These are phyloP conservation scores for Boeremia lycopersici DNA, from an alignment of 2,329 filamentous ascomycete genomes.

Conservation along the genomic window DNA sequence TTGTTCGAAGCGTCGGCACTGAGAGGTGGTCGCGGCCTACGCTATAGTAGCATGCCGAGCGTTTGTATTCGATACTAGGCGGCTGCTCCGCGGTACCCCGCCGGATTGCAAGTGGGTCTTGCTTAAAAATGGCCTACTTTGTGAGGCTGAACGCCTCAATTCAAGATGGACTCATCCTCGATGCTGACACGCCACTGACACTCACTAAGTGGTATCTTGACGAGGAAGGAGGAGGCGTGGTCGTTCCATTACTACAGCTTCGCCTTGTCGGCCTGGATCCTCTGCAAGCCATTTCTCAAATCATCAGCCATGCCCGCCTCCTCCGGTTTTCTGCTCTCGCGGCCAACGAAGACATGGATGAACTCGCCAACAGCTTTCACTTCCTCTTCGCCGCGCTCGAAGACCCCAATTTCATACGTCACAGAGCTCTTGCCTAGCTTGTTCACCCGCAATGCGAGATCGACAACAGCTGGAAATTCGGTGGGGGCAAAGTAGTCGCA, in stretches of 20 bases:
- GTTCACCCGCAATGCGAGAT: slow-evolving; percentile 80
- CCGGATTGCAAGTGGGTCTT: not conserved
- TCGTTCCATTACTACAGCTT: slow-evolving; percentile 30
- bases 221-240: not conserved
- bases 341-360: slow-evolving; percentile 86
- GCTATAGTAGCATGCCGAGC: too few relatives aligned
- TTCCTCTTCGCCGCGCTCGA: slow-evolving; percentile 72
- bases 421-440: slow-evolving; percentile 87
- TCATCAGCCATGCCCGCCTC: slow-evolving; percentile 66
- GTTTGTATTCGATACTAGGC: not conserved
- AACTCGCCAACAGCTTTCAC: slow-evolving; percentile 87
- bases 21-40: not conserved
- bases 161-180: not conserved
- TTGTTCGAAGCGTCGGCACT: not conserved
- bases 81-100: slow-evolving; percentile 4
- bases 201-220: not conserved
- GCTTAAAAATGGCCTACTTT: not conserved
- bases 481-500: slow-evolving; percentile 85
- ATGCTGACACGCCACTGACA: slow-evolving; percentile 1
- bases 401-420: slow-evolving; percentile 87
- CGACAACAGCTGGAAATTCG: slow-evolving; percentile 79
- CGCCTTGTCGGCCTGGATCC: slow-evolving; percentile 27
- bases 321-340: slow-evolving; percentile 71
- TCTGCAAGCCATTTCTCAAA: slow-evolving; percentile 56
- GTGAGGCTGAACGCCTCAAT: not conserved